Conservation (phyloP, 2,329 filamentous ascomycete species). For the Apiospora pterosperma region DNA sequence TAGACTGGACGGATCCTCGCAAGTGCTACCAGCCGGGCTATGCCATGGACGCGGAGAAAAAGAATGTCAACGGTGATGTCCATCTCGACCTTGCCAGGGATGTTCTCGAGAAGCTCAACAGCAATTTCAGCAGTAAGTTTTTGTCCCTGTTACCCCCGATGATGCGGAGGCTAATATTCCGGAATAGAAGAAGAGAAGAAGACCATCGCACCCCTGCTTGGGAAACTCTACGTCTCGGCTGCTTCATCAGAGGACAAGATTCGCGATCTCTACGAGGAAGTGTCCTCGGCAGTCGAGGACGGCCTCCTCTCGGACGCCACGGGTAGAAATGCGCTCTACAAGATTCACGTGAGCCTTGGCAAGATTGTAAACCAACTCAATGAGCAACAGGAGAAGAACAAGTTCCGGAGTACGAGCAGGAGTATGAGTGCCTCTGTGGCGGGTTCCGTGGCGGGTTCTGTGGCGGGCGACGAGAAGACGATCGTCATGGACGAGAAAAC, state of each 20-base stretch:
- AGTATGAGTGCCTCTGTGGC: constrained; percentile 39
- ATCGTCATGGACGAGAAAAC: constrained; percentile 37
- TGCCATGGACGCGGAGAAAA: constrained; percentile 55
- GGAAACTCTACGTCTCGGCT: constrained; percentile 77
- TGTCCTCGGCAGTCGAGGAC: constrained; percentile 61
- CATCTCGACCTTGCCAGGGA: constrained; percentile 77
- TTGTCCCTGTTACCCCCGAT: not conserved
- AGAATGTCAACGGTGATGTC: constrained; percentile 68
- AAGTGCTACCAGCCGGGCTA: constrained; percentile 60
- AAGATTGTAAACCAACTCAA: constrained; percentile 61
- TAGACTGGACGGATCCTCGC: constrained; percentile 93
- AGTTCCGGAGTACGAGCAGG: constrained; percentile 26
- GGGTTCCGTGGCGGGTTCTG: not conserved
- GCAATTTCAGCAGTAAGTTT: constrained; percentile 62
- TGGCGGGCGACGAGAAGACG: constrained; percentile 29
- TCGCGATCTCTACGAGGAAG: constrained; percentile 53
- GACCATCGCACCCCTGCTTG: constrained; percentile 70
- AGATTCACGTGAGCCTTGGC: constrained; percentile 63
- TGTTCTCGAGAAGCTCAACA: constrained; percentile 70
- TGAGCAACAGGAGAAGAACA: constrained; percentile 15
- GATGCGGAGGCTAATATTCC: not conserved
- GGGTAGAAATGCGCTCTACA: constrained; percentile 62
- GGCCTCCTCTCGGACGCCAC: constrained; percentile 58
- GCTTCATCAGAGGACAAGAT: constrained; percentile 58
- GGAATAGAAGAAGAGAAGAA: constrained; percentile 79